Evolutionary conservation across 2,329 filamentous ascomycete species (phyloP).

Genomic region (Claviceps maximensis): DNA sequence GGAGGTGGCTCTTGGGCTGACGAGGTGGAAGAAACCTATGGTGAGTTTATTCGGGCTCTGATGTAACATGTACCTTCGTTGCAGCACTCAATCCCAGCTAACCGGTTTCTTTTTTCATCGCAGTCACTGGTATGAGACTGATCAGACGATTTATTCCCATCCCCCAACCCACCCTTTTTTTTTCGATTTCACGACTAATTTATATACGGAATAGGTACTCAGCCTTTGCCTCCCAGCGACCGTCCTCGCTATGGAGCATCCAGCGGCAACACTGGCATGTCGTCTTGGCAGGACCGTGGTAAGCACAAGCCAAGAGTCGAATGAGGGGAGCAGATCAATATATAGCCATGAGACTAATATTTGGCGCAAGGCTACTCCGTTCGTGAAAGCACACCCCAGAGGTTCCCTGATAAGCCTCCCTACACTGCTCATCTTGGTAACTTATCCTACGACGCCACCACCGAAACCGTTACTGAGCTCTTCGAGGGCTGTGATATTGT

Average conservation of each 20-base stretch:
- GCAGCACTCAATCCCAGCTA: constrained; percentile 12
- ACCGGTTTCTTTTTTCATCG: constrained; percentile 7
- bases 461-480: constrained; percentile 71
- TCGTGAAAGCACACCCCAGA: constrained; percentile 61
- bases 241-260: constrained; percentile 24
- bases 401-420: constrained; percentile 77
- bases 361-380: constrained; percentile 35
- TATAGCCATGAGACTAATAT: constrained; percentile 9
- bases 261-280: constrained; percentile 16
- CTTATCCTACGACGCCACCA: constrained; percentile 85
- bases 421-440: constrained; percentile 96
- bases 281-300: constrained; percentile 33
- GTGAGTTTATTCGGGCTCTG: constrained; percentile 38
- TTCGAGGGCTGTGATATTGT: constrained; percentile 75
- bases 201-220: constrained; percentile 31
- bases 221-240: constrained; percentile 40
- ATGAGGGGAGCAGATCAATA: background rate
- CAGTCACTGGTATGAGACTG: constrained; percentile 22
- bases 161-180: background rate
- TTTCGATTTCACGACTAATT: background rate
- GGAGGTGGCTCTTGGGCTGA: constrained; percentile 86
- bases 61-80: background rate
- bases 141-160: background rate
- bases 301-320: constrained; percentile 9
- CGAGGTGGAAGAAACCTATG: constrained; percentile 84